A percentile compares a stretch with the other conserved stretches of the same genome.
These are phyloP conservation scores for Marsdenia floribunda DNA, from an alignment of 257 asterid species.

Conservation along the genomic window DNA sequence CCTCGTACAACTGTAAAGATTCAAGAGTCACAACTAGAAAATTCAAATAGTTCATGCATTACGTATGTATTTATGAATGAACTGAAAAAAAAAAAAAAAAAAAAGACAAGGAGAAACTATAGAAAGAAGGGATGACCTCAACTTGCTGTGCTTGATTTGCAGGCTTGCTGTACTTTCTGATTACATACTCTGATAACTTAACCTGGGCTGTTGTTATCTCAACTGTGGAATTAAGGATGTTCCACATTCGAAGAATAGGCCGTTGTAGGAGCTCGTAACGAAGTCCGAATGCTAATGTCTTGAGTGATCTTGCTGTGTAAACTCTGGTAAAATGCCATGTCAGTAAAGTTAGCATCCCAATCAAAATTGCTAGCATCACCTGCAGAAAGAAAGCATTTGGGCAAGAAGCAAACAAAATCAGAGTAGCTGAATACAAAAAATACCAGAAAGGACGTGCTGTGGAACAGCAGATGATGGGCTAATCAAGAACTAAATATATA, in stretches of 20 bases:
- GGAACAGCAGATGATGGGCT: neutral
- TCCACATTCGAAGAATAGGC: conserved; percentile 87
- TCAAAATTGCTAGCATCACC: conserved; percentile 86
- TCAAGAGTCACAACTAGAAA: conserved; percentile 8
- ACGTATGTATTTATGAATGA: neutral
- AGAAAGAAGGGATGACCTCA: conserved; percentile 39
- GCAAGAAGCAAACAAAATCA: neutral
- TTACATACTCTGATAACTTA: conserved; percentile 65
- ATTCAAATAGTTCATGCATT: neutral
- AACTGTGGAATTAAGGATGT: conserved; percentile 70
- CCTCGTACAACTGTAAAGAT: conserved; percentile 68
- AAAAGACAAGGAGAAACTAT: neutral
- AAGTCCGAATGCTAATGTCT: conserved; percentile 75
- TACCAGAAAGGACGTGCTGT: neutral
- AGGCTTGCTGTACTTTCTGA: conserved; percentile 59
- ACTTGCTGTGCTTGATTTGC: conserved; percentile 70
- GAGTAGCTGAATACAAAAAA: neutral
- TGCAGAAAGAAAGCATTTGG: conserved; percentile 32
- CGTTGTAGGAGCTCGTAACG: conserved; percentile 85
- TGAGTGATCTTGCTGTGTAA: conserved; percentile 65
- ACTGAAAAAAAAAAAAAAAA: neutral
- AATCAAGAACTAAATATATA: neutral
- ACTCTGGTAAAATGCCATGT: conserved; percentile 95
- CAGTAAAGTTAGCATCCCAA: conserved; percentile 71
- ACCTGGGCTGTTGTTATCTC: conserved; percentile 91